Conservation (phyloP, 768 basidiomycete genomes). For the Kwoniella dendrophila region DNA sequence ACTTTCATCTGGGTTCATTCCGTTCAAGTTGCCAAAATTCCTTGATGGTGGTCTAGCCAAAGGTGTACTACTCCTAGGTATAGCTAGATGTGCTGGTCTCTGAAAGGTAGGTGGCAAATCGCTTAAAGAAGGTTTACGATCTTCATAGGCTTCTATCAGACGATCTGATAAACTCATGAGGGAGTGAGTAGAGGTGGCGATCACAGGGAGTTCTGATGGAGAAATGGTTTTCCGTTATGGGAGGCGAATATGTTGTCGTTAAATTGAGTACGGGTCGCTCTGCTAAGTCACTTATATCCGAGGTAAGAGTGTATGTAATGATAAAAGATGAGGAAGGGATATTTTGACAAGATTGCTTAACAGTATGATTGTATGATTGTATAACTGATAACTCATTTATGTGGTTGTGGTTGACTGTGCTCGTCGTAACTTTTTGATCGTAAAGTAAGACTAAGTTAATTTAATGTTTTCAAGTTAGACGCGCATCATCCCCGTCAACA, state of each 20-base stretch:
- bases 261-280: too few relatives aligned
- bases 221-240: too few relatives aligned
- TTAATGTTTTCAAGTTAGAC: constrained; percentile 7
- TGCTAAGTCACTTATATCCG: too few relatives aligned
- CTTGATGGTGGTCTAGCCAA: constrained; percentile 10
- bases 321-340: too few relatives aligned
- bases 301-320: too few relatives aligned
- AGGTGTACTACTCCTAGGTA: constrained; percentile 20
- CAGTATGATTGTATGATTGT: neutral
- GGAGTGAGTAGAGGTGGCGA: constrained; percentile 8
- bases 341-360: neutral
- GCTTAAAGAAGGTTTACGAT: constrained; percentile 19
- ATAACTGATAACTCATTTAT: neutral
- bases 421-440: too few relatives aligned
- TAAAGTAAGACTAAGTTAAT: too few relatives aligned
- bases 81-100: constrained; percentile 25
- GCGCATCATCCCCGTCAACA: neutral
- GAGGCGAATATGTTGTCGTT: too few relatives aligned
- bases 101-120: constrained; percentile 7
- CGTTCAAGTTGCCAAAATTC: neutral
- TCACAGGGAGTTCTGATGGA: neutral
- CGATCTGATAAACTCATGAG: constrained; percentile 45
- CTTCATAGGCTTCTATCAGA: constrained; percentile 44
- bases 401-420: constrained; percentile 2
- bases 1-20: constrained; percentile 16